Evolutionary conservation across 306 rosid genomes (phyloP).

Genomic region (Glycine latifolia): DNA sequence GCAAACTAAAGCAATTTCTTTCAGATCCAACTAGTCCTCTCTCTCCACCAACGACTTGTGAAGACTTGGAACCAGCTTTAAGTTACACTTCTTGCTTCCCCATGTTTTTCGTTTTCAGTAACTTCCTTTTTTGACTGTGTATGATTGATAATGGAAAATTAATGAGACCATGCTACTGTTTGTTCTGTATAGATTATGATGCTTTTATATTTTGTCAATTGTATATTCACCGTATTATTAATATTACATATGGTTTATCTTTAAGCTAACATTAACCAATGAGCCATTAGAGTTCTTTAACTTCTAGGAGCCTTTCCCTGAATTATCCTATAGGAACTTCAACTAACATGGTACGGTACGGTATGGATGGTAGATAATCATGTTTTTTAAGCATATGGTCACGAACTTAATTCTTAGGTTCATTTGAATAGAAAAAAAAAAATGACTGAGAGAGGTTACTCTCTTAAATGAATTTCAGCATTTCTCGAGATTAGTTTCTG

Average conservation of each 20-base stretch:
- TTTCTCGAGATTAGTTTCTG: too few species aligned
- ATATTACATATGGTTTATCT: neutral
- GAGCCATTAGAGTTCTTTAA: neutral
- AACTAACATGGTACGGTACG: neutral
- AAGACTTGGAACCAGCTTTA: neutral
- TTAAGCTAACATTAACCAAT: neutral
- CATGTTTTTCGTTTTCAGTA: neutral
- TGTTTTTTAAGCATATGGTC: neutral
- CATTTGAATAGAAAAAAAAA: neutral
- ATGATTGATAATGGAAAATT: neutral
- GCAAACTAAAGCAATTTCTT: slow-evolving; percentile 36
- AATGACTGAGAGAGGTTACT: neutral
- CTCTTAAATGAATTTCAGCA: too few species aligned
- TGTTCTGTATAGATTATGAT: slow-evolving; percentile 1
- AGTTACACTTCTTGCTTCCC: neutral
- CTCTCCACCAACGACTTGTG: neutral
- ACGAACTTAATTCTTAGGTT: neutral
- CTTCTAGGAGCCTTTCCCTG: neutral
- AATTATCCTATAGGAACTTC: neutral
- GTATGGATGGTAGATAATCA: neutral
- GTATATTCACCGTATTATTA: neutral
- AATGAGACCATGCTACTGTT: neutral
- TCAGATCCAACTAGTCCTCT: slow-evolving; percentile 38
- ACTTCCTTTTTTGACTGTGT: neutral
- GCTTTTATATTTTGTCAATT: neutral